Evolutionary conservation across 208 protist genomes (phyloP), one percentile per base, ranked within the genome.

Genomic region (Wallacemonas sp.): DNA sequence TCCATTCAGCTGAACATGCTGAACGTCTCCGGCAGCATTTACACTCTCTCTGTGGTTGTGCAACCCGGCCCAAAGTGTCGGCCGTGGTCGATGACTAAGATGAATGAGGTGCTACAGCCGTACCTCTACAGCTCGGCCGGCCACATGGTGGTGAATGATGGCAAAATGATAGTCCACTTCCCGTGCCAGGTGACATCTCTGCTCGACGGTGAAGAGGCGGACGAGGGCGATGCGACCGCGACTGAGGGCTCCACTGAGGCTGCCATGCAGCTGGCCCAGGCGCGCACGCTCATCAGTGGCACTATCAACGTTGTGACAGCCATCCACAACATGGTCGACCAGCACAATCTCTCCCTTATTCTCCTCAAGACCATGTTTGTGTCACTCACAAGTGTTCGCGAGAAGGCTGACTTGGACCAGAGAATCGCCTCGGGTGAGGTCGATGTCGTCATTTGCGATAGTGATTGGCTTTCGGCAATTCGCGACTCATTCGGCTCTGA

Each of bases 341-440:
- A 93, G 69, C 86, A 96, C 68, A 96, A 93, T 62, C 66, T 96
- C 19, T 96, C 90, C 2, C 81, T 96, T 15, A 83, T 89, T 56
- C 64, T 96, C 46, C 78, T 96, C 21, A 94, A 90, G 59, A 96
- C 88, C 14, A 93, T 94, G 83, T 94, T 93, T 78, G 88, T 96
- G 14, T 94, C 90, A 2, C 72, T 96, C 26, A 82, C 90, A 12
- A 90, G 72, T 62, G 86, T 96, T 39, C 85, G 75, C 0, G 85
- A 91, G 26, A 76, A 76, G 60, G 65, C 70, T 26, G 87, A 96
- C 42, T 66, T 96, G 55, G 90, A 94, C 62, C 66, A 90, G 74
- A 77, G 86, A 12, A 67, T 96, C 31, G 67, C 78, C 19, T 70
- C 83, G 4, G 87, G 79, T 62, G 90, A 95, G 36, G 84, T 94